phyloP scores from a whole-genome alignment of 306 rosid genomes.

The Acacia acuminata region DNA sequence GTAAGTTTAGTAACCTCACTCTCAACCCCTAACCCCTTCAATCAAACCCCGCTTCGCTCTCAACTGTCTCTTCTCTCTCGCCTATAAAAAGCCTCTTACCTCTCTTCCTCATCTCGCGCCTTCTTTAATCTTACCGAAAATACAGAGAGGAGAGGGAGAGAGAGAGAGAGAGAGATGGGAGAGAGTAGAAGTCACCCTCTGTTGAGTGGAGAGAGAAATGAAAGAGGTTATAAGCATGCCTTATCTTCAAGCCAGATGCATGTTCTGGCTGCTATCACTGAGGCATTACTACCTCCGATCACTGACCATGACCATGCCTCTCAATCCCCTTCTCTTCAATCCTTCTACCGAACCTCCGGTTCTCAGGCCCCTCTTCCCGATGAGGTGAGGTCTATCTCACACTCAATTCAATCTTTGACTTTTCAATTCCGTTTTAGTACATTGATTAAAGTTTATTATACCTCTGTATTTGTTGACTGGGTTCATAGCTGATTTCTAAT shows the following conservation, averaged over 20 bases:
- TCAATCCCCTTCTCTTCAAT: slow-evolving; percentile 29
- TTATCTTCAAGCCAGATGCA: slow-evolving; percentile 64
- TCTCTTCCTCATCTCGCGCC: background rate
- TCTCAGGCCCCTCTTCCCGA: slow-evolving; percentile 68
- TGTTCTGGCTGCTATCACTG: slow-evolving; percentile 66
- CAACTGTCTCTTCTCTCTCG: background rate
- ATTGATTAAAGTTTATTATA: background rate
- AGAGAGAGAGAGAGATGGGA: background rate
- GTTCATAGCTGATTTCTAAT: background rate
- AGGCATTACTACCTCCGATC: slow-evolving; percentile 66
- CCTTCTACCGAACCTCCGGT: slow-evolving; percentile 58
- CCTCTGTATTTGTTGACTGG: background rate
- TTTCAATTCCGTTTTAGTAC: background rate
- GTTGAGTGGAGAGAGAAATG: slow-evolving; percentile 50
- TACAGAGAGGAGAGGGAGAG: background rate
- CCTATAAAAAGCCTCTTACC: background rate
- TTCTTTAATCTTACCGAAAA: background rate
- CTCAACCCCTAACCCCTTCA: background rate
- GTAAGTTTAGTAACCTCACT: too few species aligned
- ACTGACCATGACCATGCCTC: slow-evolving; percentile 18
- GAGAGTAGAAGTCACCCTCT: slow-evolving; percentile 42
- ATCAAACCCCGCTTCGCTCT: too few species aligned
- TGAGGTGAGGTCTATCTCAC: slow-evolving; percentile 74
- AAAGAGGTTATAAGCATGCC: slow-evolving; percentile 57
- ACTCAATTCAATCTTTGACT: background rate